Percentiles rank a stretch among this genome's conserved stretches.
Conservation (phyloP, 2,329 filamentous ascomycete species). For the Botrytis cinerea region DNA sequence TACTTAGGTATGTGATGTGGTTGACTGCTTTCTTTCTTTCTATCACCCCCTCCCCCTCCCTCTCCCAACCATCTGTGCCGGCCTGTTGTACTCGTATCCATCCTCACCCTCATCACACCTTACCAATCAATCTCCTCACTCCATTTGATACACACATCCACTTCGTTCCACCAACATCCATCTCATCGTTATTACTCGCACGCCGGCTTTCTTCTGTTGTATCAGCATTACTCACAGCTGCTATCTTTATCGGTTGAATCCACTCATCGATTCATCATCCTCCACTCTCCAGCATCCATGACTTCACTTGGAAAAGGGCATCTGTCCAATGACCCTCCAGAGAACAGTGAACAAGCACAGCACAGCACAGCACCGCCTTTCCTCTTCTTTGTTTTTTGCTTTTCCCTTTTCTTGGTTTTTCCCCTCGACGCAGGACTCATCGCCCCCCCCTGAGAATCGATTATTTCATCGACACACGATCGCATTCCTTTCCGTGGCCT, state of each 20-base stretch:
- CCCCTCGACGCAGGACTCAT: neutral
- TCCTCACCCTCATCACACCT: neutral
- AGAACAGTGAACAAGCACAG: neutral
- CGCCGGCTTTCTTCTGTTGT: neutral
- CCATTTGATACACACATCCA: neutral
- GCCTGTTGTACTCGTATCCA: constrained; percentile 6
- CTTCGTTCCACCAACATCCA: constrained; percentile 1
- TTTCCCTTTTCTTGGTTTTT: neutral
- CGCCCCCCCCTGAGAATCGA: neutral
- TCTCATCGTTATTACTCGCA: neutral
- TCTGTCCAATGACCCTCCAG: neutral
- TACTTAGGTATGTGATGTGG: neutral
- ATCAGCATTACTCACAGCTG: constrained; percentile 2
- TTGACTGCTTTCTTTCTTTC: neutral
- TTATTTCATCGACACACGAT: neutral
- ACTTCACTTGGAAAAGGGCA: neutral
- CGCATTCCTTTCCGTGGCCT: neutral
- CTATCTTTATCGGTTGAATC: neutral
- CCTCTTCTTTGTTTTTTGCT: neutral
- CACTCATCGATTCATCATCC: neutral
- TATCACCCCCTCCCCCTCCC: too few species aligned
- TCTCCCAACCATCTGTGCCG: neutral
- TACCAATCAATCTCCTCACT: neutral
- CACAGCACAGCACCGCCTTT: neutral
- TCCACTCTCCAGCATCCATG: neutral